A percentile compares a stretch with the other conserved stretches of the same genome.
Evolutionary conservation across 2,329 filamentous ascomycete genomes (phyloP).

Genomic region (Exophiala sp.): DNA sequence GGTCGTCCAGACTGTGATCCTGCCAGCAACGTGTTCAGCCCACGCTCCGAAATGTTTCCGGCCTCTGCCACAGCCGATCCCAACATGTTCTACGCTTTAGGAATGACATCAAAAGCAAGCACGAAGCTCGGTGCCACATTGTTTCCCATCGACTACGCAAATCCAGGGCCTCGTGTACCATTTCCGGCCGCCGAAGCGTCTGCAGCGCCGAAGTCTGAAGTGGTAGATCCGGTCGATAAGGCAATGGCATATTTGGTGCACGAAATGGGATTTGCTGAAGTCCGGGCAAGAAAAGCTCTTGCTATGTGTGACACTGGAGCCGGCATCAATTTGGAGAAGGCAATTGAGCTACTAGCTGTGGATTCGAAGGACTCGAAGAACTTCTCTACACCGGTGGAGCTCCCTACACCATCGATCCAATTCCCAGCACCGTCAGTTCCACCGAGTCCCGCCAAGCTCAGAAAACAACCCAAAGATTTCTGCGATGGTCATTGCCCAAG

Average conservation of each 20-base stretch:
- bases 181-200: slow-evolving; percentile 13
- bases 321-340: slow-evolving; percentile 55
- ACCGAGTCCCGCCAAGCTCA: slow-evolving; percentile 1
- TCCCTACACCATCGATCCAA: slow-evolving; percentile 20
- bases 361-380: slow-evolving; percentile 38
- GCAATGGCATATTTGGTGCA: slow-evolving; percentile 55
- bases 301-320: slow-evolving; percentile 59
- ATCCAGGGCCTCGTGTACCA: slow-evolving; percentile 16
- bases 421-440: slow-evolving; percentile 20
- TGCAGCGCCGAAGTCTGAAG: slow-evolving; percentile 16
- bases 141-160: slow-evolving; percentile 27
- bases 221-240: slow-evolving; percentile 54
- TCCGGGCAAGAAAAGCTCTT: slow-evolving; percentile 56
- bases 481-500: slow-evolving; percentile 25
- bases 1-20: slow-evolving; percentile 15
- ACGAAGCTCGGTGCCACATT: slow-evolving; percentile 25
- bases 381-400: slow-evolving; percentile 21
- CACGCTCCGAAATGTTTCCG: slow-evolving; percentile 9
- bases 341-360: slow-evolving; percentile 50
- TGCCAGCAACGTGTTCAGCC: neutral
- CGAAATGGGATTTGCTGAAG: slow-evolving; percentile 57
- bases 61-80: slow-evolving; percentile 25
- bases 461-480: slow-evolving; percentile 14
- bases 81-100: slow-evolving; percentile 23
- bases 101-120: slow-evolving; percentile 23